Evolutionary conservation across 2,329 filamentous ascomycete species (phyloP).

Genomic region (Mycogone perniciosa): DNA sequence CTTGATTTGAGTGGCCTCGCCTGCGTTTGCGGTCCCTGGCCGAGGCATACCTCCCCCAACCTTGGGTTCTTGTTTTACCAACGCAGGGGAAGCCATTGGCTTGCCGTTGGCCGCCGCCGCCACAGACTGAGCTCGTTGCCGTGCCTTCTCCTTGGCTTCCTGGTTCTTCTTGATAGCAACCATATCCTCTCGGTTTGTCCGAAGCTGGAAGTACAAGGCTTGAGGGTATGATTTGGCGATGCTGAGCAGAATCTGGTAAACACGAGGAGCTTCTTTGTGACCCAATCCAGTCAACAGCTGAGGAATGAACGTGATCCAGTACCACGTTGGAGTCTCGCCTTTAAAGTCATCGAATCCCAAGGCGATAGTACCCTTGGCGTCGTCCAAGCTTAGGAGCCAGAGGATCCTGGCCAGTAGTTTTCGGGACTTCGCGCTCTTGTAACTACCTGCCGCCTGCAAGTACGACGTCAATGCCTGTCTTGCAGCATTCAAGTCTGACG

Average conservation of each 20-base stretch:
- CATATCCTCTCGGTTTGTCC: slow-evolving; percentile 93
- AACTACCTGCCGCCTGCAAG: slow-evolving; percentile 88
- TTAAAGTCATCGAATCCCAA: slow-evolving; percentile 93
- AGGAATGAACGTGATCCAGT: slow-evolving; percentile 99
- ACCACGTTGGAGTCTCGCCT: slow-evolving; percentile 96
- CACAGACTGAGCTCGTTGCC: slow-evolving; percentile 42
- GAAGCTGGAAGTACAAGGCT: slow-evolving; percentile 88
- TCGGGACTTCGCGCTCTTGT: slow-evolving; percentile 93
- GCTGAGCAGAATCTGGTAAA: slow-evolving; percentile 80
- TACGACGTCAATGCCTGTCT: slow-evolving; percentile 94
- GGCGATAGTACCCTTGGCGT: slow-evolving; percentile 75
- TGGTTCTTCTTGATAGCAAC: slow-evolving; percentile 83
- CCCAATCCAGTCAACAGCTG: slow-evolving; percentile 88
- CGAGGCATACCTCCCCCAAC: slow-evolving; percentile 36
- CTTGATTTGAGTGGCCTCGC: slow-evolving; percentile 37
- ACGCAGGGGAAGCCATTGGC: slow-evolving; percentile 40
- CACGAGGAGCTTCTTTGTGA: slow-evolving; percentile 82
- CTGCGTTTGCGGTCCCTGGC: slow-evolving; percentile 46
- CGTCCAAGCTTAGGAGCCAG: slow-evolving; percentile 92
- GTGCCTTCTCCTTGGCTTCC: slow-evolving; percentile 62
- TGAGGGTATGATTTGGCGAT: slow-evolving; percentile 96
- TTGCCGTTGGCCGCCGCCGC: slow-evolving; percentile 36
- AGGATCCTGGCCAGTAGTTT: slow-evolving; percentile 90
- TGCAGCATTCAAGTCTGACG: slow-evolving; percentile 72
- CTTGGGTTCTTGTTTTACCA: slow-evolving; percentile 48